Conservation (phyloP, 1,284 basidiomycete genomes). For the Chalciporus piperatoides region DNA sequence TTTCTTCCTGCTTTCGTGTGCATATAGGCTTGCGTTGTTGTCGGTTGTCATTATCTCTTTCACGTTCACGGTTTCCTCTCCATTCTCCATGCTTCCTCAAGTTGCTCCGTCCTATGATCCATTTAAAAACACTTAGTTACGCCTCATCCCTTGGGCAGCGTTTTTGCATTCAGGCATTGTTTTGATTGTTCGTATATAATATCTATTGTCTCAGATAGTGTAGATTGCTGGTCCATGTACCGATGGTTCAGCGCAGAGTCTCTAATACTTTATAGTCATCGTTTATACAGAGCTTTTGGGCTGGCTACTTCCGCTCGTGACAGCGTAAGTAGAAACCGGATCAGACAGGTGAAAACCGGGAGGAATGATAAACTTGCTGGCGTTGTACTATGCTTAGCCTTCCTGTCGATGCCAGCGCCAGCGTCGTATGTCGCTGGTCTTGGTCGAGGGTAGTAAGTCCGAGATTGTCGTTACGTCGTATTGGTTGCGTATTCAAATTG, state of each 20-base stretch:
- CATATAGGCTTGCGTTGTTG: slow-evolving; percentile 25
- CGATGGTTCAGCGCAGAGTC: slow-evolving; percentile 16
- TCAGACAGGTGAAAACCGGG: too few species aligned
- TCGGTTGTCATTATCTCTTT: slow-evolving; percentile 30
- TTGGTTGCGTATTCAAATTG: not conserved
- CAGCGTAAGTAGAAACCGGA: too few species aligned
- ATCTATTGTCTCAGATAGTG: slow-evolving; percentile 28
- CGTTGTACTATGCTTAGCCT: too few species aligned
- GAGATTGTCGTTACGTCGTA: not conserved
- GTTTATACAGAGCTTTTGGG: slow-evolving; percentile 27
- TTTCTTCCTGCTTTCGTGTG: slow-evolving; percentile 29
- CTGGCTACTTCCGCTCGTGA: not conserved
- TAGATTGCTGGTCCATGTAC: slow-evolving; percentile 20
- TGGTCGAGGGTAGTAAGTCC: slow-evolving; percentile 84
- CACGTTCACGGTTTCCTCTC: slow-evolving; percentile 10
- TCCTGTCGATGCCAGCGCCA: slow-evolving; percentile 84
- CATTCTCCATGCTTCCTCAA: slow-evolving; percentile 11
- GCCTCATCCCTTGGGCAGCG: slow-evolving; percentile 3
- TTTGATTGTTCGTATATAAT: slow-evolving; percentile 32
- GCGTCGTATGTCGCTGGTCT: slow-evolving; percentile 96
- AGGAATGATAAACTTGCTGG: too few species aligned
- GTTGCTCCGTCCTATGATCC: slow-evolving; percentile 17
- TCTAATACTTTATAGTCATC: slow-evolving; percentile 37
- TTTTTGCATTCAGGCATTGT: slow-evolving; percentile 20
- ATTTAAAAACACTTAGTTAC: slow-evolving; percentile 21